A percentile compares a stretch with the other conserved stretches of the same genome.
Conservation (phyloP, 2,329 filamentous ascomycete species). For the Talaromyces piceae region DNA sequence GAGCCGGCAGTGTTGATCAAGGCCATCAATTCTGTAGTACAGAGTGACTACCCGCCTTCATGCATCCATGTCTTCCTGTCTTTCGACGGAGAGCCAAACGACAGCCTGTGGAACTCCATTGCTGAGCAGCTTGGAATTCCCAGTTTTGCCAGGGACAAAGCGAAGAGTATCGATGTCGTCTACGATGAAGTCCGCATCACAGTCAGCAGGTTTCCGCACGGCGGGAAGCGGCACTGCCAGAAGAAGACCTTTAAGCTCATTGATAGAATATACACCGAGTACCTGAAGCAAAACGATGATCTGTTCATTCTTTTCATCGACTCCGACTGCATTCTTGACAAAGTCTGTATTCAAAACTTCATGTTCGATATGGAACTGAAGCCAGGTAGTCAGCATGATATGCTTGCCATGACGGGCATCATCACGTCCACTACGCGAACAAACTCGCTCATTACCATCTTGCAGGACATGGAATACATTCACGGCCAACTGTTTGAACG, state of each 20-base stretch:
- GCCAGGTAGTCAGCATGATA: conserved; percentile 81
- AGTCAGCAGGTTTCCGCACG: conserved; percentile 84
- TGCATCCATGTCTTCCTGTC: conserved; percentile 94
- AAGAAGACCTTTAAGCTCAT: conserved; percentile 90
- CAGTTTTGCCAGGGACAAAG: conserved; percentile 50
- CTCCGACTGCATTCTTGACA: conserved; percentile 90
- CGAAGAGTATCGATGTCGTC: conserved; percentile 75
- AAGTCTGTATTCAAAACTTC: conserved; percentile 90
- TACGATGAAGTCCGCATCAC: conserved; percentile 81
- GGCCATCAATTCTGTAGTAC: conserved; percentile 83
- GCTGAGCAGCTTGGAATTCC: conserved; percentile 79
- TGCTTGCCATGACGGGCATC: conserved; percentile 95
- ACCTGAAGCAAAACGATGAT: conserved; percentile 80
- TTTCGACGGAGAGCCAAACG: conserved; percentile 83
- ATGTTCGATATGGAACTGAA: conserved; percentile 98
- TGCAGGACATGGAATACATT: conserved; percentile 98
- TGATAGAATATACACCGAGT: conserved; percentile 82
- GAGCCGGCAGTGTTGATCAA: conserved; percentile 74
- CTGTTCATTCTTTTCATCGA: conserved; percentile 96
- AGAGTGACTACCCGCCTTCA: conserved; percentile 84
- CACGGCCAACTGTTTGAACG: conserved; percentile 95
- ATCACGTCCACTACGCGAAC: conserved; percentile 90
- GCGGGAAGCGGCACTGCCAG: conserved; percentile 89
- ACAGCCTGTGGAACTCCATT: conserved; percentile 81
- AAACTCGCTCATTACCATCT: conserved; percentile 78